Evolutionary conservation across 129 eudicot genomes (phyloP), one percentile per base, ranked within the genome.

Genomic region (Lactuca sativa): DNA sequence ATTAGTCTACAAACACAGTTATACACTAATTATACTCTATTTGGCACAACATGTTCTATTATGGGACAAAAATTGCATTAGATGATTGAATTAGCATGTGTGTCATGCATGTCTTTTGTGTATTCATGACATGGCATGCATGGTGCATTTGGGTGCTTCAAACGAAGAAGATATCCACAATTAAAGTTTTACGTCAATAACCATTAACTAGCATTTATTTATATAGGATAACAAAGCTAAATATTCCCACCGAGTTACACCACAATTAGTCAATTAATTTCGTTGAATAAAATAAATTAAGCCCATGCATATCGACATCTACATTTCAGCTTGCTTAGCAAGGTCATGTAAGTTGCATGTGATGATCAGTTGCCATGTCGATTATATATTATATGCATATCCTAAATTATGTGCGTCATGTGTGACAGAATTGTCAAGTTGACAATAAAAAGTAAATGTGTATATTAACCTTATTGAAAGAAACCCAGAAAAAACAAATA

Each of bases 331-430:
- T 66, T 52, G 60, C 61, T 71, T 61, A 41, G 5, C 36, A 14
- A 43, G 66, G 13, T 36, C 16, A 61, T 61, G 40, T 48, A 31
- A 32, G 33, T 4, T 43, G 58, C 67, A 56, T 38, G 64, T 69
- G 73, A 38, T 65, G 38, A 44, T 17, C 12, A n/a, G 66, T 56
- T 56, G 37, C 11, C 72, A 74, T 74, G 73, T 74, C 13, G 51
- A 56, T 33, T 43, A 16, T 51, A 31, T 25, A 25, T 25, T 25
- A 57, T 65, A 54, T 64, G 5, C 21, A 36, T 64, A 43, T 58
- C 47, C 43, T 17, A 64, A 33, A 18, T 43, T 56, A 14, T 43
- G 6, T 48, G 38, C 59, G 57, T 60, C 30, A 25, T 25, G 30
- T 25, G 30, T 25, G 30, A 25, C 21, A 18, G 3, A 38, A 33